phyloP scores from a whole-genome alignment of 163 green algal genomes.

The Dunaliella salina region DNA sequence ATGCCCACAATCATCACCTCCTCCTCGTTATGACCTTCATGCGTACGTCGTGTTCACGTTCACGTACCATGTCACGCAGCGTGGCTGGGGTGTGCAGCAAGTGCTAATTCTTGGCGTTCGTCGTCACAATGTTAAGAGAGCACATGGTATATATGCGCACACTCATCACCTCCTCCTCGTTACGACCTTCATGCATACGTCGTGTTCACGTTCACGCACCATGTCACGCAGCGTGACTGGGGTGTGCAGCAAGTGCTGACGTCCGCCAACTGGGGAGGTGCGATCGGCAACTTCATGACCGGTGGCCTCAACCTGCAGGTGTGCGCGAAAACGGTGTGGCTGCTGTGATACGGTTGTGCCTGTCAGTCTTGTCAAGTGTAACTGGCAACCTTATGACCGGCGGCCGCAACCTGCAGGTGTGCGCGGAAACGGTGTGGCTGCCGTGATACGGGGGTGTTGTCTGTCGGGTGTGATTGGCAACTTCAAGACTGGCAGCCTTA shows the following conservation, averaged over 20 bases:
- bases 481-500: conserved; percentile 79
- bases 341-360: too few species aligned
- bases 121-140: too few species aligned
- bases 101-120: too few species aligned
- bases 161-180: too few species aligned
- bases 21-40: too few species aligned
- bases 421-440: too few species aligned
- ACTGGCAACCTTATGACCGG: conserved; percentile 83
- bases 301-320: conserved; percentile 74
- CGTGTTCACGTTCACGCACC: background rate
- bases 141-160: too few species aligned
- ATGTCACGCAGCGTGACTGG: conserved; percentile 58
- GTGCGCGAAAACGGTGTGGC: too few species aligned
- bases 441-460: too few species aligned
- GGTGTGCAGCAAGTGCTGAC: conserved; percentile 77
- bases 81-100: conserved; percentile 28
- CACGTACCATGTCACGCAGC: conserved; percentile 5
- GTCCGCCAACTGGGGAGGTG: conserved; percentile 73
- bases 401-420: conserved; percentile 66
- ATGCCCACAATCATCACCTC: too few species aligned
- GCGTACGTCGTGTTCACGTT: background rate
- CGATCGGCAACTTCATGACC: conserved; percentile 80
- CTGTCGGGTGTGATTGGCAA: conserved; percentile 65
- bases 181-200: too few species aligned
- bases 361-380: too few species aligned